phyloP scores from a whole-genome alignment of 2,329 filamentous ascomycete genomes.

The Metarhizium album region DNA sequence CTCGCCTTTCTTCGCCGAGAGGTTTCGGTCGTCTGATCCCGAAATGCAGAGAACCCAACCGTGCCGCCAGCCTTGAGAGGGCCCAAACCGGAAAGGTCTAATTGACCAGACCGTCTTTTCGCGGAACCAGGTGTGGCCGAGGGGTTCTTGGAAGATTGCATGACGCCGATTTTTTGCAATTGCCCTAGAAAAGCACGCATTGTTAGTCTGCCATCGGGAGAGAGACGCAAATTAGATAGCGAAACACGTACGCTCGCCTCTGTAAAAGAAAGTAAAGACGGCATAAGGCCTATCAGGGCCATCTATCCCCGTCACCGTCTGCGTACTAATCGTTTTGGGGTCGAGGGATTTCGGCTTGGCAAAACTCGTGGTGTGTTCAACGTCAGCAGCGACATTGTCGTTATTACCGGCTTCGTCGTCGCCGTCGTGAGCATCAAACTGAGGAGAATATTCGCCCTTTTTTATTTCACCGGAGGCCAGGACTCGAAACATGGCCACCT shows the following conservation, averaged over 20 bases:
- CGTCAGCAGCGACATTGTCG: constrained; percentile 61
- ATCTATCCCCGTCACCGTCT: constrained; percentile 97
- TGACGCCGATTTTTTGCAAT: constrained; percentile 90
- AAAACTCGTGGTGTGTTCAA: constrained; percentile 96
- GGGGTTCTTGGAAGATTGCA: constrained; percentile 55
- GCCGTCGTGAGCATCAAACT: constrained; percentile 94
- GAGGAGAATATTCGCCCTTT: constrained; percentile 93
- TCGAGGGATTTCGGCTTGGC: constrained; percentile 93
- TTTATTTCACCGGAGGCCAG: constrained; percentile 95
- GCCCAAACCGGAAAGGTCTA: constrained; percentile 76
- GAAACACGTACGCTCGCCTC: constrained; percentile 70
- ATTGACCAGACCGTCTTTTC: constrained; percentile 74
- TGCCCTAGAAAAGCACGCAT: constrained; percentile 50
- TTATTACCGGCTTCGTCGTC: constrained; percentile 57
- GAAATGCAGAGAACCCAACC: constrained; percentile 81
- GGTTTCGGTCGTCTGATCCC: constrained; percentile 53
- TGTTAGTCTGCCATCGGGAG: not conserved
- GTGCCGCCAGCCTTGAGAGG: constrained; percentile 80
- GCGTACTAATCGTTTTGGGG: constrained; percentile 94
- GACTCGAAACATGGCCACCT: constrained; percentile 92
- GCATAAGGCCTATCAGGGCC: constrained; percentile 93
- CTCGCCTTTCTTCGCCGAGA: constrained; percentile 44
- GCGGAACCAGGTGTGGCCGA: constrained; percentile 47
- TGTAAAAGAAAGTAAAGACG: constrained; percentile 94
- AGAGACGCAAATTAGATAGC: not conserved